A percentile compares a stretch with the other conserved stretches of the same genome.
Evolutionary conservation across 257 asterid species (phyloP).

Genomic region (Solanum virginianum): DNA sequence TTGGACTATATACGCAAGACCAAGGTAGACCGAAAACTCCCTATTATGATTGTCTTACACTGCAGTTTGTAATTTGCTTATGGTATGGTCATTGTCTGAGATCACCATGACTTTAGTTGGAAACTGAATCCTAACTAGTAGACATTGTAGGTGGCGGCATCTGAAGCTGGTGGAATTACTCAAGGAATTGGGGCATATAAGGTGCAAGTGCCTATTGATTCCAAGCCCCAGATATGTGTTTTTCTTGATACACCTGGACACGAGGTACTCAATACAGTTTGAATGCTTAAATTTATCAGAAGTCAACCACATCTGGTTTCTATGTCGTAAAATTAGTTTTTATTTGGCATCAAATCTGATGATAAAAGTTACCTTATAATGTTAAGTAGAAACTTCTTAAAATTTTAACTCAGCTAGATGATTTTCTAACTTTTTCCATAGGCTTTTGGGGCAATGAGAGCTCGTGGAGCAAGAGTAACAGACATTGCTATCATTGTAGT

Average conservation of each 20-base stretch:
- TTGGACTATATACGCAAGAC: slow-evolving; percentile 81
- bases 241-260: slow-evolving; percentile 99
- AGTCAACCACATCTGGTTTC: neutral
- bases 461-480: slow-evolving; percentile 98
- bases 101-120: slow-evolving; percentile 1
- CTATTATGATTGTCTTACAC: neutral
- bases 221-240: slow-evolving; percentile 76
- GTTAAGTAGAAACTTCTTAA: neutral
- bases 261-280: slow-evolving; percentile 44
- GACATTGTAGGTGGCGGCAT: slow-evolving; percentile 69
- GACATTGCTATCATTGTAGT: slow-evolving; percentile 94
- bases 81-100: neutral
- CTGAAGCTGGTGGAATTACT: slow-evolving; percentile 97
- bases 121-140: slow-evolving; percentile 14
- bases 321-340: neutral
- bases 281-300: neutral
- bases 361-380: neutral
- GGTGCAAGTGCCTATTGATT: slow-evolving; percentile 83
- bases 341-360: neutral
- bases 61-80: neutral
- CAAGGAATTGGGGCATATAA: slow-evolving; percentile 99
- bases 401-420: neutral
- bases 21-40: slow-evolving; percentile 42
- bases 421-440: slow-evolving; percentile 11
- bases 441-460: slow-evolving; percentile 99